Conservation (phyloP, 306 rosid species). For the Albizia julibrissin region DNA sequence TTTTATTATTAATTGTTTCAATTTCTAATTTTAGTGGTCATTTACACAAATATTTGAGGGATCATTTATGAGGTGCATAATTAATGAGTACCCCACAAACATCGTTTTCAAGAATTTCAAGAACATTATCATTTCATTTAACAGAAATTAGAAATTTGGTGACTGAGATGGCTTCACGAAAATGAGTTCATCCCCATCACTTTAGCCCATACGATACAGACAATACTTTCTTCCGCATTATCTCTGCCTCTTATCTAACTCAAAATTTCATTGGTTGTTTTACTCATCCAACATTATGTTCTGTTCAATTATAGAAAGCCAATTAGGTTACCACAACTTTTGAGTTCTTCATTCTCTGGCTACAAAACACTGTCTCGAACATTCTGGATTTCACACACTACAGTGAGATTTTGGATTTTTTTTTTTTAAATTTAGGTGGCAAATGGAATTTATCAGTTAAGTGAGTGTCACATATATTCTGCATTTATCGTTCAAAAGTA, state of each 20-base stretch:
- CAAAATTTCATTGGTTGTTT: background rate
- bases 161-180: background rate
- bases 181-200: slow-evolving; percentile 19
- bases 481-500: background rate
- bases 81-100: background rate
- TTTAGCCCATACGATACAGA: background rate
- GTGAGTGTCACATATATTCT: background rate
- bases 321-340: background rate
- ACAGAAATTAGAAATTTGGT: background rate
- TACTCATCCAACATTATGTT: background rate
- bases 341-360: background rate
- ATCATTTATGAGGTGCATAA: background rate
- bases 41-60: background rate
- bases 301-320: background rate
- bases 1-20: no score
- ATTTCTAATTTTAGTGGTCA: background rate
- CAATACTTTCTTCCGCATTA: background rate
- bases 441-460: background rate
- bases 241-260: background rate
- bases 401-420: background rate
- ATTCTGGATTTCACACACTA: background rate
- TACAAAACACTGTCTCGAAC: background rate
- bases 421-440: background rate
- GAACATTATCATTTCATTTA: background rate
- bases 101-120: background rate